Evolutionary conservation across 352 stramenopile species (phyloP), one percentile per base, ranked within the genome.

Genomic region (Globisporangium perplexum): DNA sequence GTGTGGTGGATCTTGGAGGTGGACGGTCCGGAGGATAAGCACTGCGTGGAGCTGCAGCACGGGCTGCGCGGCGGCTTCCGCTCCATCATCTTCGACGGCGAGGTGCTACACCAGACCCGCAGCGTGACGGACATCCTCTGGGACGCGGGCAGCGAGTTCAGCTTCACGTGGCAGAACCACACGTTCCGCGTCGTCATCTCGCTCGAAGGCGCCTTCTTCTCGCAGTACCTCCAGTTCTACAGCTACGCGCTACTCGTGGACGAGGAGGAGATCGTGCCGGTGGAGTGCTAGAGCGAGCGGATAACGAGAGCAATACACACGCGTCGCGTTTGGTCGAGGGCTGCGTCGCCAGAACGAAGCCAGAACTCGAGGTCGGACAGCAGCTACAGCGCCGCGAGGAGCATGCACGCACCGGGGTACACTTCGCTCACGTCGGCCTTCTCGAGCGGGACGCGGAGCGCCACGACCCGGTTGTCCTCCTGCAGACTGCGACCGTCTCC

Each of bases 181-280:
- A 78, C 68, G 38, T 84, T 93, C 58, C 85, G 88, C 56, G 76
- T 88, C 46, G 62, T 86, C 39, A 90, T 93, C 53, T 66, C 75
- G 17, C 66, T 90, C 17, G 83, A 93, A 55, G 83, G 83, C 22
- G 77, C 83, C 15, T 90, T 93, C 66, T 93, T 93, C 63, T 93
- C 83, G 60, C 77, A 87, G 60, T 87, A 83, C 63, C 50, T 87
- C 45, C 83, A 93, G 65, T 93, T 86, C 53, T 93, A 88, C 55
- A 90, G 75, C 65, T 93, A 93, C 68, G 71, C 75, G 45, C 59
- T 93, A 44, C 65, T 88, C 20, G 78, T 93, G 41, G 79, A 93
- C 61, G 79, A 87, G 39, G 77, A 88, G 58, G 77, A 90, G 50
- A 68, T 90, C 35, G 57, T 74, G 31, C 73, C 79, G 8, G 15